Base-by-base conservation (phyloP, 2,329 filamentous ascomycete species). In the Lachnellula cervina region DNA sequence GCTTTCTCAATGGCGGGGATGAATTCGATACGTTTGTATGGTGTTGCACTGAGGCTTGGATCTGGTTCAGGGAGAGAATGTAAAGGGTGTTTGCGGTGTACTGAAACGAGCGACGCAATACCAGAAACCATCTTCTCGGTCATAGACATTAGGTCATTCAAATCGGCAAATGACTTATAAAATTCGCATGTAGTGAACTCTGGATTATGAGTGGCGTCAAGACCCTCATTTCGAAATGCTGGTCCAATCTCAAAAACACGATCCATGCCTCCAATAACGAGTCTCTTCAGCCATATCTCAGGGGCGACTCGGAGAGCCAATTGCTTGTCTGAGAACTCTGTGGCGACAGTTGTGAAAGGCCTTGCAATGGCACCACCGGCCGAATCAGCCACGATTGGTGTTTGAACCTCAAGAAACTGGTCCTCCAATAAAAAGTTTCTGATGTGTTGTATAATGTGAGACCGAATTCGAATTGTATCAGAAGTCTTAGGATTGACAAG, bases 141-240 rank as follows among this genome's bases (percentile, higher is more conserved):
- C 69, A 85, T 82, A 19, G 72, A 69, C 67, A 96, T 91, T 50
- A 97, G 76, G 43, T 89, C 82, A 37, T 84, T 76, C 0, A 97
- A 79, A 61, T 87, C 88, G 58, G 87, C 84, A 66, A 92, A 95
- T 2, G 92, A 87, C 59, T 88, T 86, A 73, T 99, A 99, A 74
- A 96, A 97, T 73, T 99, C 94, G 76, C 93, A 97, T 58, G 90
- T 97, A 45, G 89, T 94, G 73, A 97, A 99, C 69, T 99, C 94
- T 0, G 94, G 93, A 68, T 99, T 99, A 70, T 99, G 94, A 0
- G 90, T 96, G 32, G 81, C 82, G 70, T 97, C 92, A 37, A 96
- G 75, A 71, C 90, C 90, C 75, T 99, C 94, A 69, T 99, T 99
- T 44, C 94, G 84, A 72, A 99, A 99, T 13, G 86, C 85, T 3